These are phyloP conservation scores for Mucor irregularis DNA, from an alignment of 371 early-diverging fungal species.

Conservation along the genomic window DNA sequence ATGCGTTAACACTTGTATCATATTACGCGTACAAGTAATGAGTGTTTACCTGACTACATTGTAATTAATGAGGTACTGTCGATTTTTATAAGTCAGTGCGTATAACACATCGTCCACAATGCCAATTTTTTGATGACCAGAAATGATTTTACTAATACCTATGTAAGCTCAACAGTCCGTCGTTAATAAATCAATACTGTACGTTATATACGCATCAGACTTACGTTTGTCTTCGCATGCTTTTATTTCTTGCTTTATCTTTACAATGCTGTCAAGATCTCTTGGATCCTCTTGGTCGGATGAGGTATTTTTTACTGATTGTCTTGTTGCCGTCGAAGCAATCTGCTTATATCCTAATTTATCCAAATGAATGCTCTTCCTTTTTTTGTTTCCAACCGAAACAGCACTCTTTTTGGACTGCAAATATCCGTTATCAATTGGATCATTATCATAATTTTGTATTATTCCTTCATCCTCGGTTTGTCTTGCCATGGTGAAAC, in stretches of 20 bases:
- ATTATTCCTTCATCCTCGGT: too few relatives aligned
- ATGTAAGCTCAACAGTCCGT: background rate
- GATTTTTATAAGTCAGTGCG: conserved; percentile 71
- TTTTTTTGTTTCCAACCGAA: too few relatives aligned
- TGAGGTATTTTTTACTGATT: background rate
- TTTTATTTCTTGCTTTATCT: conserved; percentile 63
- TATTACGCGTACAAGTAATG: too few relatives aligned
- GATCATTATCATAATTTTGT: too few relatives aligned
- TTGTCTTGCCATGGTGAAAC: too few relatives aligned
- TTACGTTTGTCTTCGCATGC: conserved; percentile 50
- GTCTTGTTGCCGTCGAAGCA: too few relatives aligned
- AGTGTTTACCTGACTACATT: conserved; percentile 58
- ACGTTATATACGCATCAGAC: background rate
- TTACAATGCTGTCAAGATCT: conserved; percentile 67
- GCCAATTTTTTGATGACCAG: conserved; percentile 72
- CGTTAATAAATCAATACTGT: background rate
- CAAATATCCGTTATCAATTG: too few relatives aligned
- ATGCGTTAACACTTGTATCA: too few relatives aligned
- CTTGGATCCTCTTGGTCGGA: conserved; percentile 11
- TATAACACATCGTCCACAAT: conserved; percentile 63
- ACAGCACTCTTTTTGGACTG: too few relatives aligned
- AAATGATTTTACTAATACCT: conserved; percentile 67
- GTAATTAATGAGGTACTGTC: conserved; percentile 71
- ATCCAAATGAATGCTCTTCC: too few relatives aligned
- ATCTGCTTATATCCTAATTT: too few relatives aligned